Evolutionary conservation across 768 basidiomycete genomes (phyloP), one percentile per base, ranked within the genome.

Genomic region (Mycena crocata): DNA sequence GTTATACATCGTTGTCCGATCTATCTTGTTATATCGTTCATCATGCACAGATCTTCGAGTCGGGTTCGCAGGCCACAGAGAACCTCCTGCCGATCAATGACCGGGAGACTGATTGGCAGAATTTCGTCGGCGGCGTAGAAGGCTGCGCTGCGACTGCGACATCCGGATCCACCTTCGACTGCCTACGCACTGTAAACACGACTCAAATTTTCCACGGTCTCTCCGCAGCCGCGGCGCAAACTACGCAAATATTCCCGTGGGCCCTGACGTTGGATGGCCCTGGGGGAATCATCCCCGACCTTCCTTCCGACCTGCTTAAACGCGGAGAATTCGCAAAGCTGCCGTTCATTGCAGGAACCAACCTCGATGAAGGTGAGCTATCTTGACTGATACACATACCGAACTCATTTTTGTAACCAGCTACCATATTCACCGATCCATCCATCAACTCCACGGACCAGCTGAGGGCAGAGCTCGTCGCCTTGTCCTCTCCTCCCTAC

Each of bases 261-360:
- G 64, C 69, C 19, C 82, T 83, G 4, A 77, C 78, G 2, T 62
- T 86, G 28, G 84, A 86, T 67, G 84, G 83, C 0, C 73, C 73
- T 0, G 72, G 67, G 1, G 83, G 83, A 0, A 45, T 85, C 8
- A 71, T 78, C 15, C 81, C 82, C 3, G 83, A 81, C 30, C 61
- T 78, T 1, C 77, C 83, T 0, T 81, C 81, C 8, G 74, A 40
- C 30, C 66, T 82, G 21, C 71, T 80, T n/a, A 65, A 72, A 1
- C 35, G 62, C 6, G 81, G 82, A 0, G 72, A 74, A 3, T 83
- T 83, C 62, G 74, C 80, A 5, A 70, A 72, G 26, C 35, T 85
- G 3, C 84, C 84, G 2, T 82, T 83, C 65, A 84, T 85, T n/a
- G 73, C 82, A n/a, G 84, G 84, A 21, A 80, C 79, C 2, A 77